Base-by-base conservation (phyloP, 441 rosid species). In the Erodium trifolium region DNA sequence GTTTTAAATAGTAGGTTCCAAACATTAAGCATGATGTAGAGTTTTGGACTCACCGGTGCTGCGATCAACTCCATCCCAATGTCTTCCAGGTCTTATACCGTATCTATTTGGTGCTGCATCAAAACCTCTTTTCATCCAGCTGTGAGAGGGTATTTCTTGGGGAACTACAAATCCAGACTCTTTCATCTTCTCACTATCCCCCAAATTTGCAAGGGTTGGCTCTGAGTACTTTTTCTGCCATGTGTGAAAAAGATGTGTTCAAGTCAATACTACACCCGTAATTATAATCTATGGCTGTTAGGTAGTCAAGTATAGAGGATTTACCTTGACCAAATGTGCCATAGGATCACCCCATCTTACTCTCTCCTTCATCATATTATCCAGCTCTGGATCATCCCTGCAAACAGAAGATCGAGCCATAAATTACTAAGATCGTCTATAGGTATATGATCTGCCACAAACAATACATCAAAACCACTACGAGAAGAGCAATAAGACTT, bases 21-120 rank as follows among this genome's bases (percentile, higher is more conserved):
- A 43, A 37, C 43, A 2, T 49, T 34, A 39, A 7, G 51, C 51
- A 12, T 45, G 4, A 53, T n/a, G 60, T 53, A 16, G 10, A 53
- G 39, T 23, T 23, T 71, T 34, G 73, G 64, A 81, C 83, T 1
- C 72, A 89, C 98, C 96, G 45, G 53, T 91, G 71, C 97, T 93
- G 53, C 97, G 92, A 73, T 89, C 93, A 2, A 93, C 93, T 5
- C 96, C 97, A 78, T 93, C 99, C 99, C 99, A 91, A 65, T 93
- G 99, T 73, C 99, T 84, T 77, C 99, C 97, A 1, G 99, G 96
- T 81, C 74, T 86, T 57, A 91, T 88, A 43, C 96, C 93, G 71
- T 91, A 89, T 63, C 93, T 83, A 73, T 93, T 93, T 10, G 92
- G 81, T 51, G 96, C 88, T 63, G 96, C 89, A 18, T 88, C 93